phyloP scores from a whole-genome alignment of 768 basidiomycete genomes.

The Tulasnella sp. region DNA sequence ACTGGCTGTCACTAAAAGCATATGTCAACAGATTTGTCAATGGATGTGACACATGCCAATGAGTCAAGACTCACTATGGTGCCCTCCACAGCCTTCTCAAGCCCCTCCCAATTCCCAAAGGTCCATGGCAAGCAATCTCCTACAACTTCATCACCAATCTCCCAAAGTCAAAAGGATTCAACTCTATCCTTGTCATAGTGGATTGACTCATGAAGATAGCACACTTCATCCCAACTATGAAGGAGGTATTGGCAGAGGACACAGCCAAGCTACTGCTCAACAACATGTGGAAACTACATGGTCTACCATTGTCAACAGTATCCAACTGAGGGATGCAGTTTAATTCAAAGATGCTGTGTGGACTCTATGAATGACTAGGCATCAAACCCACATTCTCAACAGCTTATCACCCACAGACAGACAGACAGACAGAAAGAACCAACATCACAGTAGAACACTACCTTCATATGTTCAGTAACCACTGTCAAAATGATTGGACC shows the following conservation, averaged over 20 bases:
- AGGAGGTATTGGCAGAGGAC: constrained; percentile 25
- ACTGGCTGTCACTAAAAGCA: no score
- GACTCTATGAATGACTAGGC: constrained; percentile 21
- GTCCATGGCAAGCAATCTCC: constrained; percentile 30
- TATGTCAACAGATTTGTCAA: no score
- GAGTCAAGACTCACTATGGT: no score
- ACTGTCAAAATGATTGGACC: constrained; percentile 37
- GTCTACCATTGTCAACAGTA: not conserved
- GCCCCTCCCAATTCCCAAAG: constrained; percentile 10
- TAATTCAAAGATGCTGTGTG: constrained; percentile 7
- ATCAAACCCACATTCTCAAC: constrained; percentile 27
- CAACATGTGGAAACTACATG: constrained; percentile 25
- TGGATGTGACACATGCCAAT: no score
- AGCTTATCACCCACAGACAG: constrained; percentile 38
- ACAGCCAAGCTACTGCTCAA: constrained; percentile 34
- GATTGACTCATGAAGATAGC: constrained; percentile 34
- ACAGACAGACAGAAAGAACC: constrained; percentile 31
- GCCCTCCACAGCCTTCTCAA: constrained; percentile 14
- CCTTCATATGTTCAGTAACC: constrained; percentile 29
- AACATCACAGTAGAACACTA: constrained; percentile 30
- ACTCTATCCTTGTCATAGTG: constrained; percentile 31
- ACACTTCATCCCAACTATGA: constrained; percentile 33
- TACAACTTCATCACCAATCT: constrained; percentile 33
- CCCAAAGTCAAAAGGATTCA: constrained; percentile 23
- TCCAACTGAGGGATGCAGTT: constrained; percentile 6